Percentiles rank a stretch among this genome's conserved stretches.
Evolutionary conservation across 495 filamentous ascomycete species (phyloP).

Genomic region (Stereocaulon alpinum): DNA sequence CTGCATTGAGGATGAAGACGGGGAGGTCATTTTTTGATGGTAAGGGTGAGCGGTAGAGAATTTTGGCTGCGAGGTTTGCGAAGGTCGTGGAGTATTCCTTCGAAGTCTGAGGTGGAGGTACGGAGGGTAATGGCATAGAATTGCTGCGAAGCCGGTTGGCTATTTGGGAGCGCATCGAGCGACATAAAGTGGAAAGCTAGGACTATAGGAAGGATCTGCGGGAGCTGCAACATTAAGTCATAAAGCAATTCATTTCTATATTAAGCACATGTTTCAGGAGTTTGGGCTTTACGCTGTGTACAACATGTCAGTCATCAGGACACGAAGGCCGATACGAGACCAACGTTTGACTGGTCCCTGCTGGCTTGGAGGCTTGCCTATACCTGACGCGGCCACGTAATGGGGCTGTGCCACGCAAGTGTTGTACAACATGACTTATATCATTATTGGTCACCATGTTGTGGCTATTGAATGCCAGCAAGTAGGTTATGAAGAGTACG

Average conservation of each 20-base stretch:
- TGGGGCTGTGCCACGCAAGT: not conserved
- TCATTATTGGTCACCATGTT: not conserved
- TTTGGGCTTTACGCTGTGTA: not conserved
- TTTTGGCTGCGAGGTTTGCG: conserved; percentile 32
- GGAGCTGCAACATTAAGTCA: not conserved
- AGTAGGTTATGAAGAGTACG: not conserved
- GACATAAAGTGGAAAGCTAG: not conserved
- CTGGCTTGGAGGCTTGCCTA: not conserved
- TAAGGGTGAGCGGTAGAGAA: conserved; percentile 42
- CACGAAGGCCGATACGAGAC: not conserved
- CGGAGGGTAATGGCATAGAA: conserved; percentile 14
- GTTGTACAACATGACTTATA: not conserved
- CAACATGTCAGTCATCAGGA: not conserved
- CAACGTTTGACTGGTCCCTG: not conserved
- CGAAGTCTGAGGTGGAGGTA: conserved; percentile 26
- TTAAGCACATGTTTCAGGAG: too few relatives aligned
- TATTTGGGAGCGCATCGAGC: conserved; percentile 20
- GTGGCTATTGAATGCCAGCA: not conserved
- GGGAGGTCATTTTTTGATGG: conserved; percentile 36
- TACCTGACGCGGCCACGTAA: not conserved
- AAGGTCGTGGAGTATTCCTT: conserved; percentile 32
- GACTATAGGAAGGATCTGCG: not conserved
- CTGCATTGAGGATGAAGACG: conserved; percentile 43
- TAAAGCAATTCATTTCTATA: too few relatives aligned
- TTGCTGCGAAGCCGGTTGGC: conserved; percentile 20